These are phyloP conservation scores for Xenoacremonium recifei DNA, from an alignment of 2,329 filamentous ascomycete genomes.

Conservation along the genomic window DNA sequence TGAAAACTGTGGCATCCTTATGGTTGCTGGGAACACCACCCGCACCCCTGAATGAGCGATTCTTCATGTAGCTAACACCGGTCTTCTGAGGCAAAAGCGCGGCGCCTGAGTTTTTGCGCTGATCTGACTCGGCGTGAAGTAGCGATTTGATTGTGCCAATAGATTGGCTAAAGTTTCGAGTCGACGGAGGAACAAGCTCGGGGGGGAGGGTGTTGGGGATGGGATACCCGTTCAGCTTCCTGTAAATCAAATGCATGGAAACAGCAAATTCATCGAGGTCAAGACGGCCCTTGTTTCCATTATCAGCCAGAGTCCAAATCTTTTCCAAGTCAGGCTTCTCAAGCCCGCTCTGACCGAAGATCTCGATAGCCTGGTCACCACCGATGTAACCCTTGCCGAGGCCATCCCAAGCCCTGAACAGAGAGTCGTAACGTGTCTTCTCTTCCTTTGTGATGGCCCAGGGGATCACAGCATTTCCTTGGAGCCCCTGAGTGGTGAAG, in stretches of 20 bases:
- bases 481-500: slow-evolving; percentile 82
- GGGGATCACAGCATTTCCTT: slow-evolving; percentile 92
- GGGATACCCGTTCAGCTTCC: slow-evolving; percentile 94
- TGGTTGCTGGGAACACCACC: slow-evolving; percentile 59
- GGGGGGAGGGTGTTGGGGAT: slow-evolving; percentile 83
- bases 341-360: slow-evolving; percentile 93
- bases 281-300: slow-evolving; percentile 88
- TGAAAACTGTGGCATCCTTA: slow-evolving; percentile 95
- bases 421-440: slow-evolving; percentile 91
- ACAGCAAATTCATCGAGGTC: slow-evolving; percentile 98
- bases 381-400: slow-evolving; percentile 89
- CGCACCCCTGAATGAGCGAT: slow-evolving; percentile 79
- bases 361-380: slow-evolving; percentile 91
- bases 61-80: slow-evolving; percentile 97
- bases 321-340: slow-evolving; percentile 87
- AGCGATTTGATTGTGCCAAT: slow-evolving; percentile 91
- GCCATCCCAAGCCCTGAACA: slow-evolving; percentile 97
- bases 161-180: slow-evolving; percentile 87
- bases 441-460: slow-evolving; percentile 99
- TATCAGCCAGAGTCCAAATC: slow-evolving; percentile 92
- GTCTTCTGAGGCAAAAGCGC: slow-evolving; percentile 92
- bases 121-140: slow-evolving; percentile 84
- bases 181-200: slow-evolving; percentile 92
- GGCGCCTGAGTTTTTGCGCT: slow-evolving; percentile 84
- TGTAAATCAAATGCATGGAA: slow-evolving; percentile 98